Percentiles rank a stretch among this genome's conserved stretches.
These are phyloP conservation scores for Wallacemonas sp. DNA, from an alignment of 208 protist genomes.

Conservation along the genomic window DNA sequence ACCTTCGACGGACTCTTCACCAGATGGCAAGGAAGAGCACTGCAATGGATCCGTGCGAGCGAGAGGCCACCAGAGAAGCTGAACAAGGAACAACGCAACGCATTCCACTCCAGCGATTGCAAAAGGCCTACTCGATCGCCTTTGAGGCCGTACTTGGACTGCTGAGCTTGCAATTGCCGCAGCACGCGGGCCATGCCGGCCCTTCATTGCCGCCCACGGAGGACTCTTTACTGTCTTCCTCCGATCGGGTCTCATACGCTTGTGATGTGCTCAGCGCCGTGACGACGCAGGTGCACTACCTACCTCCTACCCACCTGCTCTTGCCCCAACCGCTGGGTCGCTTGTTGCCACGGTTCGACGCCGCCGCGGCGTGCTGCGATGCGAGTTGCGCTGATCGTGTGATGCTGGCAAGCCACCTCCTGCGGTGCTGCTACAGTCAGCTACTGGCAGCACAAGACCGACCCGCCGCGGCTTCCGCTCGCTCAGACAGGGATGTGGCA, in stretches of 20 bases:
- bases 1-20: conserved; percentile 23
- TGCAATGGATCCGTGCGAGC: too few relatives aligned
- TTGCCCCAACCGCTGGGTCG: conserved; percentile 56
- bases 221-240: too few relatives aligned
- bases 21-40: too few relatives aligned
- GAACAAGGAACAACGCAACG: too few relatives aligned
- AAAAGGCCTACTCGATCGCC: conserved; percentile 13
- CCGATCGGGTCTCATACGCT: conserved; percentile 1
- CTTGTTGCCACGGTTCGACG: conserved; percentile 32
- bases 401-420: not conserved
- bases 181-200: not conserved
- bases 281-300: conserved; percentile 19
- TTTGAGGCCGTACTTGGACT: conserved; percentile 26
- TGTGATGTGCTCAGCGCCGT: conserved; percentile 16
- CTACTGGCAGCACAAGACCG: not conserved
- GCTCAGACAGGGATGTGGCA: too few relatives aligned
- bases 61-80: not conserved
- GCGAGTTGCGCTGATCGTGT: not conserved
- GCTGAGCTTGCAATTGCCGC: not conserved
- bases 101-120: not conserved
- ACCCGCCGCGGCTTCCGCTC: too few relatives aligned
- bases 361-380: not conserved
- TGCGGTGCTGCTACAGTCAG: not conserved
- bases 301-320: conserved; percentile 52
- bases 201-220: not conserved